Conservation (phyloP, 2,329 filamentous ascomycete species). For the Trichophyton rubrum region DNA sequence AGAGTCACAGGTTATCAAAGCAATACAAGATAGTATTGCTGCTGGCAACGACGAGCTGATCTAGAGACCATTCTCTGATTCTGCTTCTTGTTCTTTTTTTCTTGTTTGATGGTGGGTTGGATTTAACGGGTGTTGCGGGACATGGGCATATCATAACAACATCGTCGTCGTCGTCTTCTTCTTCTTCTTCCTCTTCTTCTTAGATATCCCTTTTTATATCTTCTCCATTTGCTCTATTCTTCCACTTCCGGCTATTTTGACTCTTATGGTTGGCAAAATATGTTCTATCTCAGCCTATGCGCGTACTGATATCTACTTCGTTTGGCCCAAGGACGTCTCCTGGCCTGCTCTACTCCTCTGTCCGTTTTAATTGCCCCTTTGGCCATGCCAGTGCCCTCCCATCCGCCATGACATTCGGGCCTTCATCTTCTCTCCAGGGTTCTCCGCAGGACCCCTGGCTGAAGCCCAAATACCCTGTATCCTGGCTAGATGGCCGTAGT, state of each 20-base stretch:
- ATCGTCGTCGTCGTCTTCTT: no score
- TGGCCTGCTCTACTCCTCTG: neutral
- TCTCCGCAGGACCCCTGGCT: neutral
- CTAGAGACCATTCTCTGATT: neutral
- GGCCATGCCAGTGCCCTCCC: neutral
- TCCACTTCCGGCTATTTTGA: neutral
- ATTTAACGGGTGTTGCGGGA: conserved; percentile 3
- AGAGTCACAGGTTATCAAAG: conserved; percentile 57
- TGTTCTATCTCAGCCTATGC: neutral
- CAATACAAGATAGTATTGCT: conserved; percentile 66
- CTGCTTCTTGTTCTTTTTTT: neutral
- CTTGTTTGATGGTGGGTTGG: conserved; percentile 2
- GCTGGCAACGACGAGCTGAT: conserved; percentile 68
- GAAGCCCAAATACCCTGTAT: neutral
- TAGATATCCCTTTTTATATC: neutral
- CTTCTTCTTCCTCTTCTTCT: neutral
- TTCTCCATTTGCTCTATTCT: neutral
- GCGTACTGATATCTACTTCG: neutral
- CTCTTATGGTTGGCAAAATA: neutral
- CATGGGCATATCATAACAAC: conserved; percentile 2
- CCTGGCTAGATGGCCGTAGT: neutral
- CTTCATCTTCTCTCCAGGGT: neutral
- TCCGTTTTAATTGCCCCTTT: neutral
- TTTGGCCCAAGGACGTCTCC: neutral
- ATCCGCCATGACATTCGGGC: neutral